Base-by-base conservation (phyloP, 2,329 filamentous ascomycete genomes). In the Lachnum nothofagi region DNA sequence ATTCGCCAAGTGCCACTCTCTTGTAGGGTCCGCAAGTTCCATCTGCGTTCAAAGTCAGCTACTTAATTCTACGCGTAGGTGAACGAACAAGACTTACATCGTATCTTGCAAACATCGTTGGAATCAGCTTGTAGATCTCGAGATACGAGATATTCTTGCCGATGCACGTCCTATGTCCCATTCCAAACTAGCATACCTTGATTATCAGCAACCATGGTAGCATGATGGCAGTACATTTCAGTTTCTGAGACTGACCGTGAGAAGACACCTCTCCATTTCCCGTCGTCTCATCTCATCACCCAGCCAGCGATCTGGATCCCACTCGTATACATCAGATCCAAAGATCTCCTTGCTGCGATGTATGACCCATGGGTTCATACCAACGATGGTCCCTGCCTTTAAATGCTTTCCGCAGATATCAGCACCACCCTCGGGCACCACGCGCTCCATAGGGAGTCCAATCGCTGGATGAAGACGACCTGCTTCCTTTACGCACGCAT, bases 391-490 rank as follows among this genome's bases (percentile, higher is more conserved):
- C 4, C 70, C 69, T 0, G 56, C 59, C 0, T 67, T 64, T 3
- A 73, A 57, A 25, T 65, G 56, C 3, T 59, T 56, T 4, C 69
- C 68, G 1, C 66, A 65, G 3, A 72, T 63, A 0, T 52, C 60
- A 8, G 70, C 57, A 0, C 73, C 71, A 5, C 58, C 63, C 0
- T 56, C 41, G 1, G 76, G 76, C 0, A 78, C 75, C n/a, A 72
- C 60, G 1, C 78, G 72, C 58, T 78, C 73, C 17, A 79, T 65
- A 4, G 70, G 60, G 53, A 77, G 68, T 10, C 67, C 70, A 3
- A 78, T 65, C 2, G 67, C 67, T 1, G 77, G 74, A 51, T 78
- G 74, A n/a, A 76, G 59, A 3, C 76, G 70, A 54, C 75, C 63
- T 0, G 71, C 33, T 35, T 35, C 33, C 16, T 35, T 35, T 2